phyloP scores from a whole-genome alignment of 108 stramenopile species.

The Schizochytrium sp. region DNA sequence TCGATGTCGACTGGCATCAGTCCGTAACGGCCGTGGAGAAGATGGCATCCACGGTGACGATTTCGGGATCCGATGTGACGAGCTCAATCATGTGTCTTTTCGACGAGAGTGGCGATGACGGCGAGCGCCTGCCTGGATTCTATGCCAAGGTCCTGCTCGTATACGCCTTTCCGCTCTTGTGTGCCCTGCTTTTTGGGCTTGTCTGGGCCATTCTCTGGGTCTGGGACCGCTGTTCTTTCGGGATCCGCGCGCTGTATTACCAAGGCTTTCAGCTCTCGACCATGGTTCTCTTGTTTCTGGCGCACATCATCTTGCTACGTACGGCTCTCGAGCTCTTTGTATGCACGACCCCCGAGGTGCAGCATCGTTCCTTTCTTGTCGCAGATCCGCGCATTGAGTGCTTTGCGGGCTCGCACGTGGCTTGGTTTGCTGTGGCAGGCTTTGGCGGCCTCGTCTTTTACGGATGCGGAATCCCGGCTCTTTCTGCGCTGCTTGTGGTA shows the following conservation, averaged over 20 bases:
- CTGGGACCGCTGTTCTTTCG: background rate
- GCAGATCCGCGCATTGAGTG: conserved; percentile 1
- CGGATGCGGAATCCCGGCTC: background rate
- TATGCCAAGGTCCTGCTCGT: background rate
- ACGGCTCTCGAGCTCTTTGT: background rate
- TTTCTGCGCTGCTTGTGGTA: background rate
- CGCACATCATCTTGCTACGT: background rate
- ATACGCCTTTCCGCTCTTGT: background rate
- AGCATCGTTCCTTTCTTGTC: background rate
- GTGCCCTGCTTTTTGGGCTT: background rate
- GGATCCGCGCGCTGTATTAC: background rate
- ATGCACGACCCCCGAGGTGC: background rate
- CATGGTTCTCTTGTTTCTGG: background rate
- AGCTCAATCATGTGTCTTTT: background rate
- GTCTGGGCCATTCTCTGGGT: background rate
- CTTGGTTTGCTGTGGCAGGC: background rate
- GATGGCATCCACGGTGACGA: background rate
- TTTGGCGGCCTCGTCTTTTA: background rate
- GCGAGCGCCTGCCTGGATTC: background rate
- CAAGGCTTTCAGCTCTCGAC: background rate
- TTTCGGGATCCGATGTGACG: background rate
- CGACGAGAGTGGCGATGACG: background rate
- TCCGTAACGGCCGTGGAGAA: background rate
- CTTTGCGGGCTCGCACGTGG: background rate
- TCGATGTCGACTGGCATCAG: conserved; percentile 3